Conservation (phyloP, 768 basidiomycete genomes). For the Gloeopeniophorella convolvens region DNA sequence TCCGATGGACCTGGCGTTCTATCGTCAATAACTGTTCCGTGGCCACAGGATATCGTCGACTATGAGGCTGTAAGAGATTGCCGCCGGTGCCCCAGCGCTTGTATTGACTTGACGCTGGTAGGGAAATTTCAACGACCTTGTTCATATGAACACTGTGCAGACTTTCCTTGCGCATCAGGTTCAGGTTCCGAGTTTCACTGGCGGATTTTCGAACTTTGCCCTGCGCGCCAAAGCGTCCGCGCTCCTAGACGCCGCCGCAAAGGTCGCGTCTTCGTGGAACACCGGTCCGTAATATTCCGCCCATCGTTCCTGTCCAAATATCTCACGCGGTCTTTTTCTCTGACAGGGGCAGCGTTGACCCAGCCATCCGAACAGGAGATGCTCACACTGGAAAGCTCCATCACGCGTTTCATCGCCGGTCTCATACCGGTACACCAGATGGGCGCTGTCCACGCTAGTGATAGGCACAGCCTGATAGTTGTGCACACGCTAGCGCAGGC, state of each 20-base stretch:
- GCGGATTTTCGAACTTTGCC: conserved; percentile 56
- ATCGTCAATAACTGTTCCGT: conserved; percentile 62
- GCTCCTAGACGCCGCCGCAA: conserved; percentile 62
- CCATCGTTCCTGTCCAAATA: conserved; percentile 7
- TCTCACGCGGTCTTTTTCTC: conserved; percentile 1
- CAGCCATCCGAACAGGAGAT: conserved; percentile 50
- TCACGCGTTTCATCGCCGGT: conserved; percentile 56
- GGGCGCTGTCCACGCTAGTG: conserved; percentile 45
- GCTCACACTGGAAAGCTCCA: conserved; percentile 54
- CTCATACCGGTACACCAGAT: conserved; percentile 61
- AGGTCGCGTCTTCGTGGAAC: conserved; percentile 54
- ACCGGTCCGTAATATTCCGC: conserved; percentile 37
- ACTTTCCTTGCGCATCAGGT: conserved; percentile 51
- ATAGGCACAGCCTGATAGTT: conserved; percentile 53
- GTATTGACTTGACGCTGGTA: conserved; percentile 24
- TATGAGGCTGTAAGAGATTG: conserved; percentile 54
- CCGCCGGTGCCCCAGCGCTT: background rate
- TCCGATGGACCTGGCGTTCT: conserved; percentile 54
- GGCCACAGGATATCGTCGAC: conserved; percentile 68
- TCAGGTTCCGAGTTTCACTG: conserved; percentile 40
- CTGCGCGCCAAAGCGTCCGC: conserved; percentile 73
- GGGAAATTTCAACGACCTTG: conserved; percentile 50
- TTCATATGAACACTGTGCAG: conserved; percentile 51
- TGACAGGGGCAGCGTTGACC: conserved; percentile 33
- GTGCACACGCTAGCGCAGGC: conserved; percentile 62